Evolutionary conservation across 352 stramenopile species (phyloP), one percentile per base, ranked within the genome.

Genomic region (Globisporangium radiosum): DNA sequence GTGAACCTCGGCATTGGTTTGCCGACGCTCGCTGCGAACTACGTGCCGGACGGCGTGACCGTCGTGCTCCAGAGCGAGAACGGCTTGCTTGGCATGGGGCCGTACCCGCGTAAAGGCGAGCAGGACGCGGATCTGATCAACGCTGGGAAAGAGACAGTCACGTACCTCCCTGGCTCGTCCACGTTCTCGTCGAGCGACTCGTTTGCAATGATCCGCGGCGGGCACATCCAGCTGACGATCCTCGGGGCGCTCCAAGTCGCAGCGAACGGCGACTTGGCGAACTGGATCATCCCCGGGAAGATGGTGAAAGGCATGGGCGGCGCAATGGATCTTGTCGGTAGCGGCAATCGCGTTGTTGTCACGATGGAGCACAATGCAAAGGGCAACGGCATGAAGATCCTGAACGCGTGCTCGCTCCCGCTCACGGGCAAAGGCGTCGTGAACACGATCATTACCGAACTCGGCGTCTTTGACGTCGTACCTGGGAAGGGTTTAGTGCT

Each of bases 361-460:
- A 98, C 95, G 7, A 98, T 99, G 96, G 94, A 98, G 59, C 96
- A 99, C 71, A 97, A 91, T 43, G 88, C 92, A 33, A 98, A 98
- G 75, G 82, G 89, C 62, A 94, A 93, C 7, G 84, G 75, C 42
- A 92, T 87, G 57, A 99, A 98, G 75, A 98, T 99, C 65, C 70
- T 98, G 54, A 86, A 97, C 42, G 60, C 78, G 52, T 99, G 96
- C 71, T 90, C 79, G 57, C 73, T 99, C 13, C 96, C 96, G 52
- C 76, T 99, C 36, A 99, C 96, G 19, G 96, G 95, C 55, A 96
- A 97, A 66, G 78, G 76, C 45, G 95, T 98, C 56, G 93, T 98
- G 36, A 89, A 98, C 78, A 88, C 87, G 57, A 92, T 96, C 66
- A 96, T 96, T 67, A 98, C 93, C 33, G 94, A 98, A 57, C 76